A percentile compares a stretch with the other conserved stretches of the same genome.
These are phyloP conservation scores for Rhodotorula glutinis DNA, from an alignment of 1,284 basidiomycete genomes.

Conservation along the genomic window DNA sequence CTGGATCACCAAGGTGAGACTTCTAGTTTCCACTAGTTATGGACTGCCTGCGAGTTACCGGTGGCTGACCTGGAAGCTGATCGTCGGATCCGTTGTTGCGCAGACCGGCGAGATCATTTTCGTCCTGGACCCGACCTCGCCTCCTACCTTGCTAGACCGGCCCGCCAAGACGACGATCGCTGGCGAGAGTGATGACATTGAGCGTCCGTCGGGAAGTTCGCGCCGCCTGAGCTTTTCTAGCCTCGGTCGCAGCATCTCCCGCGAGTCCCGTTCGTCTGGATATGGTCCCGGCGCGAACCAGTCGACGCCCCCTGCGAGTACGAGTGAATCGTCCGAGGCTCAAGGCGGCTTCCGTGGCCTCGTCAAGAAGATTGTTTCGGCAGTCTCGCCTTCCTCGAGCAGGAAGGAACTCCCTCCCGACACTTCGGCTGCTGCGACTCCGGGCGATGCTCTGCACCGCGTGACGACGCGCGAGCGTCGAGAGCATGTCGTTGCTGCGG, in stretches of 20 bases:
- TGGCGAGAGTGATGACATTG: background rate
- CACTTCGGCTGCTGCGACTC: background rate
- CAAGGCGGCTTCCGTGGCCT: background rate
- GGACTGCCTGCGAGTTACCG: background rate
- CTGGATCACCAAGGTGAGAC: conserved; percentile 24
- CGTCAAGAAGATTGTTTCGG: conserved; percentile 18
- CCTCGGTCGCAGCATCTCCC: background rate
- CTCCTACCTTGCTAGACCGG: conserved; percentile 10
- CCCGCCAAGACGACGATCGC: background rate
- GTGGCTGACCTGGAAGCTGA: background rate
- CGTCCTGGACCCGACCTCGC: conserved; percentile 8
- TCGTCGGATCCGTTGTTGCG: background rate
- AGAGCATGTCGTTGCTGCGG: background rate
- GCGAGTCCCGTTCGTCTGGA: background rate
- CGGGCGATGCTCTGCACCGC: background rate
- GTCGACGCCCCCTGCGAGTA: background rate
- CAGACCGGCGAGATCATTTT: conserved; percentile 14
- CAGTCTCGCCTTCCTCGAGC: conserved; percentile 11
- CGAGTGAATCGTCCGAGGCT: background rate
- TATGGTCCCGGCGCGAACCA: background rate
- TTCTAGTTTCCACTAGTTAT: background rate
- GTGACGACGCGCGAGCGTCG: background rate
- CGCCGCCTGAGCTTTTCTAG: conserved; percentile 9
- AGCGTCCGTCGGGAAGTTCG: background rate
- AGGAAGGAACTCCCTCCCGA: background rate